Conservation (phyloP, 352 stramenopile species). For the Plasmopara halstedii region DNA sequence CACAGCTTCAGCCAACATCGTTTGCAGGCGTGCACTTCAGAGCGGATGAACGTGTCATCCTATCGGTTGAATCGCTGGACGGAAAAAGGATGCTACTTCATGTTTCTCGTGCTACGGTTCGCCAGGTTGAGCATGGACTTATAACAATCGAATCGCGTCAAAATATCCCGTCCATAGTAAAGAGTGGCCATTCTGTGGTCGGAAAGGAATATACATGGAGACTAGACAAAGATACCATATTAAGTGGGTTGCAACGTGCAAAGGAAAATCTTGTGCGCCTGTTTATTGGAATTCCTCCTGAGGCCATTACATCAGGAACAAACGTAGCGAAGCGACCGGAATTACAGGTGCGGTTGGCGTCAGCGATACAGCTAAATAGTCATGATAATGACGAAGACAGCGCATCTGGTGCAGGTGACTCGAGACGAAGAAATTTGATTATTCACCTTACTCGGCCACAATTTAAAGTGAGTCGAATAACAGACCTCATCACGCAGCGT, state of each 20-base stretch:
- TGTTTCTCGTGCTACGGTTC: conserved; percentile 43
- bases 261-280: conserved; percentile 75
- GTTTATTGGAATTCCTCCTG: conserved; percentile 49
- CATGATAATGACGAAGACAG: conserved; percentile 10
- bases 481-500: conserved; percentile 33
- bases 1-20: conserved; percentile 16
- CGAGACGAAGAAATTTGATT: conserved; percentile 48
- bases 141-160: conserved; percentile 55
- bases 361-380: conserved; percentile 6
- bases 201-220: conserved; percentile 58
- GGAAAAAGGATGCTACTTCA: conserved; percentile 58
- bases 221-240: conserved; percentile 67
- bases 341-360: conserved; percentile 20
- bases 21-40: conserved; percentile 54
- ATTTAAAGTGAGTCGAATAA: conserved; percentile 43
- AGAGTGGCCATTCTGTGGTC: conserved; percentile 44
- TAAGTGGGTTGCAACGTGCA: conserved; percentile 53
- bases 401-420: conserved; percentile 30
- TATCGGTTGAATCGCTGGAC: conserved; percentile 66
- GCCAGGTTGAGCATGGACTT: conserved; percentile 32
- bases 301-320: conserved; percentile 37
- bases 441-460: conserved; percentile 53
- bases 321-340: conserved; percentile 21
- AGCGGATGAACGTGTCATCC: conserved; percentile 62
- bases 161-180: conserved; percentile 52